phyloP scores from a whole-genome alignment of 768 basidiomycete species.

The Pulveroboletus ravenelii region DNA sequence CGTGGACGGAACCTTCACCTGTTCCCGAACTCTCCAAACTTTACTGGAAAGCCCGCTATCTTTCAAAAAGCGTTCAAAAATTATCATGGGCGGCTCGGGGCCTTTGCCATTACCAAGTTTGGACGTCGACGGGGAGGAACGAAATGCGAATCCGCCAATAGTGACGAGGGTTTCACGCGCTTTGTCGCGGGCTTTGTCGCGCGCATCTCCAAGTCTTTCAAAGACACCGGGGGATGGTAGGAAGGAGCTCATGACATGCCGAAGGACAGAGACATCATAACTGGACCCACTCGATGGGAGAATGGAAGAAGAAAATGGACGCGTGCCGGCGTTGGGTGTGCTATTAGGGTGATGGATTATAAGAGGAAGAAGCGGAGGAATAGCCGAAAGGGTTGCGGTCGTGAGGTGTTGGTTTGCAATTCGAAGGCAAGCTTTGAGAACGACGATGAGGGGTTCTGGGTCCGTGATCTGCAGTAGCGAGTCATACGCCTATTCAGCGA shows the following conservation, averaged over 20 bases:
- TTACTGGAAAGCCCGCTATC: conserved; percentile 77
- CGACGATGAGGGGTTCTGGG: conserved; percentile 61
- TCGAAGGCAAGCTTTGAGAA: conserved; percentile 71
- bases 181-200: conserved; percentile 64
- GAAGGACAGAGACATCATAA: conserved; percentile 55
- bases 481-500: conserved; percentile 11
- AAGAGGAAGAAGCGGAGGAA: conserved; percentile 63
- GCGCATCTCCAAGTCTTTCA: conserved; percentile 76
- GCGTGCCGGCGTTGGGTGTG: conserved; percentile 23
- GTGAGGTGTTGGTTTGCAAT: conserved; percentile 79
- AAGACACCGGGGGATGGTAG: conserved; percentile 72
- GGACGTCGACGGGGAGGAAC: conserved; percentile 44
- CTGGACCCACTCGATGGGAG: conserved; percentile 41
- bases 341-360: conserved; percentile 43
- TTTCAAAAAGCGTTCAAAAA: conserved; percentile 68
- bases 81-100: conserved; percentile 59
- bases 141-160: conserved; percentile 69
- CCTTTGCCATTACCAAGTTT: conserved; percentile 53
- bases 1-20: conserved; percentile 45
- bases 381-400: conserved; percentile 66
- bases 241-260: conserved; percentile 63
- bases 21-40: conserved; percentile 82
- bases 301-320: conserved; percentile 47
- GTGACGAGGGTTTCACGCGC: conserved; percentile 74
- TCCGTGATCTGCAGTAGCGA: conserved; percentile 56